Conservation (phyloP, 2,329 filamentous ascomycete genomes). For the Trichoderma sp. region DNA sequence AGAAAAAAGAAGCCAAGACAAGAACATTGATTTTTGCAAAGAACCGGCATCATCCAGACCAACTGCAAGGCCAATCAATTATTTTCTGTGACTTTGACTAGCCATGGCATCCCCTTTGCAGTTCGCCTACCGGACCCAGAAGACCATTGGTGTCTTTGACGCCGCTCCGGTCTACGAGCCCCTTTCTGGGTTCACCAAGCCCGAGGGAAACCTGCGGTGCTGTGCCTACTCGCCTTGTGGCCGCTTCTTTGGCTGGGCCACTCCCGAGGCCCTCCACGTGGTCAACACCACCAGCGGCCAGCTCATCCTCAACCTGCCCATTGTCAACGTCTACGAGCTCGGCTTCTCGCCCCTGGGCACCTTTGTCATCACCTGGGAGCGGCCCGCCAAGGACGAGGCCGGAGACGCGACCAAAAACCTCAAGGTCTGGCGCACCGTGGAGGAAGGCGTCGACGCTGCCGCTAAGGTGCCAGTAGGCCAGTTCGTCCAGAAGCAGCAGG, state of each 20-base stretch:
- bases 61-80: conserved; percentile 13
- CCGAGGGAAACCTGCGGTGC: conserved; percentile 92
- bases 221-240: conserved; percentile 94
- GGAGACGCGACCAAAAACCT: conserved; percentile 95
- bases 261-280: conserved; percentile 80
- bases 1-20: conserved; percentile 9
- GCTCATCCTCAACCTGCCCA: conserved; percentile 70
- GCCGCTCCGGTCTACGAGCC: conserved; percentile 84
- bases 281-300: conserved; percentile 77
- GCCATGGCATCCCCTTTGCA: conserved; percentile 92
- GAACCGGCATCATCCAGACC: conserved; percentile 16
- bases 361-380: conserved; percentile 95
- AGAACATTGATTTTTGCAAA: conserved; percentile 16
- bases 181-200: conserved; percentile 78
- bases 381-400: conserved; percentile 85
- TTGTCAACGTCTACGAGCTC: conserved; percentile 87
- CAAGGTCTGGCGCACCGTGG: conserved; percentile 88
- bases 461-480: conserved; percentile 75
- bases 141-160: conserved; percentile 92
- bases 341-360: conserved; percentile 91
- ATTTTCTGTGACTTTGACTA: conserved; percentile 78
- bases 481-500: conserved; percentile 95
- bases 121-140: conserved; percentile 96
- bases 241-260: conserved; percentile 93
- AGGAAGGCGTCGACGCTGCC: conserved; percentile 59